These are phyloP conservation scores for Eucalyptus marginata DNA, from an alignment of 345 rosid species.

Conservation along the genomic window DNA sequence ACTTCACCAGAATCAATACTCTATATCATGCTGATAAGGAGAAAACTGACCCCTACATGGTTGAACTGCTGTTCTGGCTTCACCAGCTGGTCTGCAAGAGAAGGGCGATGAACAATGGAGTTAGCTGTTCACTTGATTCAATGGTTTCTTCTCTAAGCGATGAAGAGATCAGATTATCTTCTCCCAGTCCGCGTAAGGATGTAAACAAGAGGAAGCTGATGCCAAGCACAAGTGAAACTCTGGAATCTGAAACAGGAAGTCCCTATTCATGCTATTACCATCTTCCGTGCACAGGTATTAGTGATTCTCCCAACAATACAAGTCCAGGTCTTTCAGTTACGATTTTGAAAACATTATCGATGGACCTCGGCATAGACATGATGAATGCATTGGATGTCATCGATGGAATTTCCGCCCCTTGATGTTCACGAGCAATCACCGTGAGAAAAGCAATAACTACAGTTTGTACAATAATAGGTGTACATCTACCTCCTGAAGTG, in stretches of 20 bases:
- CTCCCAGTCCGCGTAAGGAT: not conserved
- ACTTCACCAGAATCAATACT: constrained; percentile 75
- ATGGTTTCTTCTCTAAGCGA: not conserved
- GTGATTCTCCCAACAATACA: constrained; percentile 63
- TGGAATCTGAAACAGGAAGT: constrained; percentile 71
- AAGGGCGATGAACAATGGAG: constrained; percentile 49
- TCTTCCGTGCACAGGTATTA: constrained; percentile 66
- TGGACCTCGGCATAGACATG: constrained; percentile 65
- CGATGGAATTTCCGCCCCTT: constrained; percentile 3
- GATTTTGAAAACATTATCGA: constrained; percentile 47
- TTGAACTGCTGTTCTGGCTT: constrained; percentile 82
- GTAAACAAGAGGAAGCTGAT: constrained; percentile 63
- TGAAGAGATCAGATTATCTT: not conserved
- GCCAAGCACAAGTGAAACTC: constrained; percentile 89
- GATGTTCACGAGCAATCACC: not conserved
- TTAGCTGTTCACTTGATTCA: constrained; percentile 9
- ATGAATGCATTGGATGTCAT: constrained; percentile 75
- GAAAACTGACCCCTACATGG: constrained; percentile 65
- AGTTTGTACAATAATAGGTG: not conserved
- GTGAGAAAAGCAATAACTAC: not conserved
- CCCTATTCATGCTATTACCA: constrained; percentile 50
- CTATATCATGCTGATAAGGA: constrained; percentile 94
- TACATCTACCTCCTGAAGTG: not conserved
- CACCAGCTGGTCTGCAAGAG: constrained; percentile 75
- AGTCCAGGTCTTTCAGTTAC: constrained; percentile 45